Conservation (phyloP, 2,329 filamentous ascomycete genomes). For the Colletotrichum karsti region DNA sequence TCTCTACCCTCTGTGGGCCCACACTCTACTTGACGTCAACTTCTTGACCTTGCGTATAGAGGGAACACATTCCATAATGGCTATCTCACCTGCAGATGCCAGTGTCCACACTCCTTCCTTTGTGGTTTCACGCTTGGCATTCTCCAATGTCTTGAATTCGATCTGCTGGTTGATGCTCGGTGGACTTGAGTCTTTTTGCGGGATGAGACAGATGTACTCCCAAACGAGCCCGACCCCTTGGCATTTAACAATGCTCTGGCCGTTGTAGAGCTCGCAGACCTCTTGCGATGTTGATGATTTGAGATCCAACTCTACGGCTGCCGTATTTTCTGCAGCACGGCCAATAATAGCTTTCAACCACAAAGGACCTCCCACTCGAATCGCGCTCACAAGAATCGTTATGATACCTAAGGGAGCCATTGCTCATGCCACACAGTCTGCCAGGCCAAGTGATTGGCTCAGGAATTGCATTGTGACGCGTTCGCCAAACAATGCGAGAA, state of each 20-base stretch:
- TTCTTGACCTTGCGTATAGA: too few species aligned
- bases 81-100: too few species aligned
- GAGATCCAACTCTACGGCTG: constrained; percentile 45
- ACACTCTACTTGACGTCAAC: too few species aligned
- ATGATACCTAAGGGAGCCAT: constrained; percentile 48
- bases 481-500: constrained; percentile 48
- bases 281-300: constrained; percentile 48
- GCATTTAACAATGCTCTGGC: background rate
- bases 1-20: too few species aligned
- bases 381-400: constrained; percentile 43
- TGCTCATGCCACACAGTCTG: constrained; percentile 42
- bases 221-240: background rate
- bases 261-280: constrained; percentile 48
- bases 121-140: background rate
- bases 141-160: background rate
- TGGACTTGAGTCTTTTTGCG: background rate
- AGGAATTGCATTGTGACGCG: constrained; percentile 48
- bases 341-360: constrained; percentile 48
- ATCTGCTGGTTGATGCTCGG: background rate
- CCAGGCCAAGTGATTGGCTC: constrained; percentile 39
- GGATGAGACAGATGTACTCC: background rate
- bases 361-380: constrained; percentile 40
- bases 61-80: too few species aligned
- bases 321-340: constrained; percentile 42
- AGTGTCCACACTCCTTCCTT: too few species aligned